Evolutionary conservation across 164 flowering plant species (phyloP).

Genomic region (Dillenia turbinata): DNA sequence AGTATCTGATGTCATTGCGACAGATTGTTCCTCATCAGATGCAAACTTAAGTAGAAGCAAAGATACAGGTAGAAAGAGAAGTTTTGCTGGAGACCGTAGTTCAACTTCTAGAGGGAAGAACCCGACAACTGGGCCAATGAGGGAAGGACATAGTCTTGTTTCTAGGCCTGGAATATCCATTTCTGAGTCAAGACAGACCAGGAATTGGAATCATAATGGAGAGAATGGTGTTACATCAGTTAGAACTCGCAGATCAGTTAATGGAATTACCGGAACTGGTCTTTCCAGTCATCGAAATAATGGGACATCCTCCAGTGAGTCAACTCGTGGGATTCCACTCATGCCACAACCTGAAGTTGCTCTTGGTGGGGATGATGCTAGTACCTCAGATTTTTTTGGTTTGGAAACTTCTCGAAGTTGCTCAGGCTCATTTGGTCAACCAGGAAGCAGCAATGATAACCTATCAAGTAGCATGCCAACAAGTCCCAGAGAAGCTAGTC

Average conservation of each 20-base stretch:
- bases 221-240: slow-evolving; percentile 37
- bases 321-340: slow-evolving; percentile 17
- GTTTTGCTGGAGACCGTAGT: slow-evolving; percentile 51
- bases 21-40: slow-evolving; percentile 45
- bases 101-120: slow-evolving; percentile 51
- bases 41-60: slow-evolving; percentile 29
- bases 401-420: slow-evolving; percentile 19
- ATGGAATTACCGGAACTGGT: slow-evolving; percentile 29
- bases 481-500: slow-evolving; percentile 35
- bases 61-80: slow-evolving; percentile 32
- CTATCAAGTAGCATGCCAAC: slow-evolving; percentile 21
- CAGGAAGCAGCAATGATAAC: slow-evolving; percentile 34
- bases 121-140: slow-evolving; percentile 24
- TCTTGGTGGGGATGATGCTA: slow-evolving; percentile 12
- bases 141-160: slow-evolving; percentile 19
- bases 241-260: slow-evolving; percentile 42
- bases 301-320: slow-evolving; percentile 18
- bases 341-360: slow-evolving; percentile 25
- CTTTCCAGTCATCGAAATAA: slow-evolving; percentile 32
- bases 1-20: slow-evolving; percentile 45
- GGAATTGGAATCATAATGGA: slow-evolving; percentile 28
- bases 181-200: slow-evolving; percentile 40
- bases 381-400: slow-evolving; percentile 28
- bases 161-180: slow-evolving; percentile 23
- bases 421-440: slow-evolving; percentile 22